Conservation (phyloP, 2,329 filamentous ascomycete genomes). For the Fusarium coicis region DNA sequence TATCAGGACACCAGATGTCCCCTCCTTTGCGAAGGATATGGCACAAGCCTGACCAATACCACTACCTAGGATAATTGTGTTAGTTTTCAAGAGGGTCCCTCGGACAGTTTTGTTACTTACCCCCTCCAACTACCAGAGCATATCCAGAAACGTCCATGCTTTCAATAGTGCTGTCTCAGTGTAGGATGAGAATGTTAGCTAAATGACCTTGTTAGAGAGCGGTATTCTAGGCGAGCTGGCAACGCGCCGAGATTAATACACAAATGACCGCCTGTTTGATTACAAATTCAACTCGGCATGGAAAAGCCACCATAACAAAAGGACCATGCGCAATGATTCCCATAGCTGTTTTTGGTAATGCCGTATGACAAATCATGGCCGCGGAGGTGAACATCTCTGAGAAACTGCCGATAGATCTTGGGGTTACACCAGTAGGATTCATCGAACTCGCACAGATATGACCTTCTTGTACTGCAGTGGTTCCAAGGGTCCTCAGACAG, state of each 20-base stretch:
- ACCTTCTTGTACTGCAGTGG: background rate
- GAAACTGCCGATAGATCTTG: background rate
- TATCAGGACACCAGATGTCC: background rate
- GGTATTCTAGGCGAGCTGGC: background rate
- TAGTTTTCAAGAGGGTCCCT: background rate
- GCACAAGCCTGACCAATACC: background rate
- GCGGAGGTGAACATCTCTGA: background rate
- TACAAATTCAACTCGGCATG: background rate
- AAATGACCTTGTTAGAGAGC: rapidly evolving
- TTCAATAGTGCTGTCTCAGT: background rate
- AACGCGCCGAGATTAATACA: background rate
- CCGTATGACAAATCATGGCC: background rate
- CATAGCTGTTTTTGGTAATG: background rate
- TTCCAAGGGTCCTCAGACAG: background rate
- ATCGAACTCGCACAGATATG: background rate
- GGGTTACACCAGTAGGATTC: background rate
- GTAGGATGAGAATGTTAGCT: too few species aligned
- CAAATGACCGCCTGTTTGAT: background rate
- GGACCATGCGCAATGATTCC: background rate
- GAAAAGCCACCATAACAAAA: background rate
- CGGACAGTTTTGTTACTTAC: background rate
- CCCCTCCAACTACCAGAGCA: background rate
- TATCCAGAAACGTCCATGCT: background rate
- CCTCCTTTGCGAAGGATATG: background rate
- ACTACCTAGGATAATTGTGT: background rate